A percentile compares a stretch with the other conserved stretches of the same genome.
These are phyloP conservation scores for Magnaporthales sp. DNA, from an alignment of 2,329 filamentous ascomycete genomes.

Conservation along the genomic window DNA sequence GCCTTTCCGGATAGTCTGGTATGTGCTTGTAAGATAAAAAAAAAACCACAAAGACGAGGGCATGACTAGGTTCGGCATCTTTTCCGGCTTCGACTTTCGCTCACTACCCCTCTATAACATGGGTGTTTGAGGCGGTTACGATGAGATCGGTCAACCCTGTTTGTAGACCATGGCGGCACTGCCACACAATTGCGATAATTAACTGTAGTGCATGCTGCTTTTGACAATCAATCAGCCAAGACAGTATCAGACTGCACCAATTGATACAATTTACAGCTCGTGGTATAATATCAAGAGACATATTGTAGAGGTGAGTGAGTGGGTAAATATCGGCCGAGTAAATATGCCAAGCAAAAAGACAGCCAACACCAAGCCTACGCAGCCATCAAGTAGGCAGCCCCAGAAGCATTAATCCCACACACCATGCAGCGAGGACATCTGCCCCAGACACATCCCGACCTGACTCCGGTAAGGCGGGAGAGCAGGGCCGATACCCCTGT, in stretches of 20 bases:
- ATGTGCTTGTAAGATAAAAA: not conserved
- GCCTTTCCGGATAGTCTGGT: not conserved
- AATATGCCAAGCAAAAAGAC: not conserved
- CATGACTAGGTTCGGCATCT: not conserved
- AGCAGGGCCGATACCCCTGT: constrained; percentile 6
- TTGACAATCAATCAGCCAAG: not conserved
- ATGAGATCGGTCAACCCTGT: not conserved
- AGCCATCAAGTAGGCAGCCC: not conserved
- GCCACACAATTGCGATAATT: not conserved
- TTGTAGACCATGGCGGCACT: not conserved
- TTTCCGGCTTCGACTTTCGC: not conserved
- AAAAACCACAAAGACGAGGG: not conserved
- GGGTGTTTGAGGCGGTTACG: not conserved
- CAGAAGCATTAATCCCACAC: not conserved
- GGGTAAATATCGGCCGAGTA: not conserved
- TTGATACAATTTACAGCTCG: not conserved
- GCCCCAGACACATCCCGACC: not conserved
- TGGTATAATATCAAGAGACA: not conserved
- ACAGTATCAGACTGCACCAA: not conserved
- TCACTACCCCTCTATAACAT: not conserved
- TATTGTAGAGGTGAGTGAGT: not conserved
- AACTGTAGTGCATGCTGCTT: not conserved
- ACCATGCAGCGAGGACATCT: not conserved
- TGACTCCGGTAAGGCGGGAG: constrained; percentile 6
- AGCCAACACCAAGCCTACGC: not conserved